Conservation (phyloP, 805 yeast genomes). For the Saccharomycopsis fermentans region DNA sequence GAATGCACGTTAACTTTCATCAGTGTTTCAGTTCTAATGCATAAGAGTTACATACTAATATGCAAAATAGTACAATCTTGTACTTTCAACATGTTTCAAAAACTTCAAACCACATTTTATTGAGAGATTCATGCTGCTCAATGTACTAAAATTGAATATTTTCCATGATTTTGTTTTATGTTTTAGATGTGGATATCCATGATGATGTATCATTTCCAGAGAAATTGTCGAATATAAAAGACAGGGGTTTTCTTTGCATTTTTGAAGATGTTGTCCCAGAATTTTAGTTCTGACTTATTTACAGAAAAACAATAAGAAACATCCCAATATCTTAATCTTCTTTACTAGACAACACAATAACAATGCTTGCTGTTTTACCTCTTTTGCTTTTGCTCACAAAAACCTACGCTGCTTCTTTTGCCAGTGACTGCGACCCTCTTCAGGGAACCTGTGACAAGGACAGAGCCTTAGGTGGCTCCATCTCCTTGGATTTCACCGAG, state of each 20-base stretch:
- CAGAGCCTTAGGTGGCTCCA: slow-evolving; percentile 41
- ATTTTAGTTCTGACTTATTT: too few species aligned
- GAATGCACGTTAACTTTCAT: too few species aligned
- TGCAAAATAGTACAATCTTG: not conserved
- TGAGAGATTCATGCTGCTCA: not conserved
- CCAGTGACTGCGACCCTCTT: slow-evolving; percentile 27
- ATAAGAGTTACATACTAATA: not conserved
- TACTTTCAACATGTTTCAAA: not conserved
- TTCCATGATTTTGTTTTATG: not conserved
- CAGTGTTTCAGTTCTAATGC: too few species aligned
- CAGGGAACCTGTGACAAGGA: slow-evolving; percentile 27
- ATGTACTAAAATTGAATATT: too few species aligned
- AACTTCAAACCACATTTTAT: not conserved
- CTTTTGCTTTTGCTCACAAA: not conserved
- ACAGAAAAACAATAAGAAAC: too few species aligned
- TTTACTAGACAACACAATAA: too few species aligned
- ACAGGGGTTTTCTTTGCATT: not conserved
- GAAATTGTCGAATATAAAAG: not conserved
- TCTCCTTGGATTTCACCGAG: slow-evolving; percentile 33
- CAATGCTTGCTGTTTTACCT: not conserved
- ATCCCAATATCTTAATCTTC: too few species aligned
- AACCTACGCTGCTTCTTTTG: slow-evolving; percentile 1
- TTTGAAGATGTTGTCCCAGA: too few species aligned
- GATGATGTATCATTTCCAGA: not conserved
- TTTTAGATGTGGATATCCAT: not conserved